Conservation (phyloP, 768 basidiomycete species). For the Termitomyces sp. region DNA sequence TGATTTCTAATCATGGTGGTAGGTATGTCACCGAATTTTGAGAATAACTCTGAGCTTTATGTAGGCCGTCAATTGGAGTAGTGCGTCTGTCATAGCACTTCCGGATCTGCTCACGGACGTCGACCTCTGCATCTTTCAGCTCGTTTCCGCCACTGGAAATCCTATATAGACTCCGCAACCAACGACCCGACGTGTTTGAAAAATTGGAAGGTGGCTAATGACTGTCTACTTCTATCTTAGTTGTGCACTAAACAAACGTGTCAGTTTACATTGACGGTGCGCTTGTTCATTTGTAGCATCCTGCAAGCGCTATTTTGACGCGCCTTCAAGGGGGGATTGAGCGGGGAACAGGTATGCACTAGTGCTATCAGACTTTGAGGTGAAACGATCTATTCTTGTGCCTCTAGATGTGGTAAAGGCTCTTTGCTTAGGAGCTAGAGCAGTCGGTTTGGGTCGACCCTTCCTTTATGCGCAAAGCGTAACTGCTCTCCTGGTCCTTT, state of each 20-base stretch:
- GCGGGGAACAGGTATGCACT: constrained; percentile 64
- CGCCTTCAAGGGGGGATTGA: constrained; percentile 44
- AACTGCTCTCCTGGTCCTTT: constrained; percentile 17
- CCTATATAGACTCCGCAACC: constrained; percentile 63
- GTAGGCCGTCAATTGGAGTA: constrained; percentile 78
- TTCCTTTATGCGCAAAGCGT: constrained; percentile 87
- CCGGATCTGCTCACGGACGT: neutral
- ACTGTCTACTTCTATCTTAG: neutral
- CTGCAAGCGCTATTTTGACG: neutral
- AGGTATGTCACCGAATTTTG: constrained; percentile 14
- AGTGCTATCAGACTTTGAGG: neutral
- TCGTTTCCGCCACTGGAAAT: constrained; percentile 77
- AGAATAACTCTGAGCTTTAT: neutral
- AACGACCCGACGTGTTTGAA: constrained; percentile 70
- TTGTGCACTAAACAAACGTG: constrained; percentile 7
- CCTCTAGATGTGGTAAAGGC: constrained; percentile 81
- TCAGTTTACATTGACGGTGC: constrained; percentile 83
- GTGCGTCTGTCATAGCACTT: constrained; percentile 31
- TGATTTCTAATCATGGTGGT: constrained; percentile 92
- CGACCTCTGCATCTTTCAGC: constrained; percentile 27
- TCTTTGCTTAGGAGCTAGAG: constrained; percentile 81
- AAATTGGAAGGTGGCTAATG: constrained; percentile 55
- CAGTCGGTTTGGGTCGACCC: constrained; percentile 80
- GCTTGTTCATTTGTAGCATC: neutral
- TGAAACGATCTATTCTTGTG: neutral